Evolutionary conservation across 306 rosid species (phyloP).

Genomic region (Sicyos edulis): DNA sequence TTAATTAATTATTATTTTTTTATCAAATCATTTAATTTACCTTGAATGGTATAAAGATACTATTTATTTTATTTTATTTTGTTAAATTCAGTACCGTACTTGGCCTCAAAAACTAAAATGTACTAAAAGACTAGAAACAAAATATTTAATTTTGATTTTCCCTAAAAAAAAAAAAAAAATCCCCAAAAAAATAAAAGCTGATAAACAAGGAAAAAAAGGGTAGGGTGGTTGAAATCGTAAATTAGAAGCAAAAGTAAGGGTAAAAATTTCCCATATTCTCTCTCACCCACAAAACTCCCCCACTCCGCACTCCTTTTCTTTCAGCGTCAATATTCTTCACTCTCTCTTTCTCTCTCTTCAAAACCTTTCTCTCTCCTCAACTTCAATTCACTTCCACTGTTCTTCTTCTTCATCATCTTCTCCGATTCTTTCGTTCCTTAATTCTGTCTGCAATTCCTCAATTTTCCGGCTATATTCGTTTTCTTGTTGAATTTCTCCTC

Average conservation of each 20-base stretch:
- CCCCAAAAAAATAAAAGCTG: too few species aligned
- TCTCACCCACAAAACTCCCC: not conserved
- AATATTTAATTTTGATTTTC: too few species aligned
- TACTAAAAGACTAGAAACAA: too few species aligned
- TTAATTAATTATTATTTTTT: too few species aligned
- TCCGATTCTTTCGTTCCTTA: not conserved
- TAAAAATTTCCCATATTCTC: not conserved
- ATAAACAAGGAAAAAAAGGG: not conserved
- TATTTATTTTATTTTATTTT: too few species aligned
- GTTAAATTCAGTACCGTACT: too few species aligned
- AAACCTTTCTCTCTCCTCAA: not conserved
- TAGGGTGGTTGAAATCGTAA: constrained; percentile 37
- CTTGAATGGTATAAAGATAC: too few species aligned
- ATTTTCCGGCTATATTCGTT: not conserved
- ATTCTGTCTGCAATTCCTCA: not conserved
- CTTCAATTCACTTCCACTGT: constrained; percentile 5
- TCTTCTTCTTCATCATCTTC: constrained; percentile 8
- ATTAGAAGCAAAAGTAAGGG: constrained; percentile 18
- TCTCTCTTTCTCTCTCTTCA: not conserved
- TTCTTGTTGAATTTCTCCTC: not conserved
- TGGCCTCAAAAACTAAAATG: too few species aligned
- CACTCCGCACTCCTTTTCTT: constrained; percentile 9
- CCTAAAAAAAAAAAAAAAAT: too few species aligned
- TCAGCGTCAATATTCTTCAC: constrained; percentile 21
- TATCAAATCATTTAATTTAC: too few species aligned